Evolutionary conservation across 352 stramenopile species (phyloP), one percentile per base, ranked within the genome.

Genomic region (Globisporangium emineosum): DNA sequence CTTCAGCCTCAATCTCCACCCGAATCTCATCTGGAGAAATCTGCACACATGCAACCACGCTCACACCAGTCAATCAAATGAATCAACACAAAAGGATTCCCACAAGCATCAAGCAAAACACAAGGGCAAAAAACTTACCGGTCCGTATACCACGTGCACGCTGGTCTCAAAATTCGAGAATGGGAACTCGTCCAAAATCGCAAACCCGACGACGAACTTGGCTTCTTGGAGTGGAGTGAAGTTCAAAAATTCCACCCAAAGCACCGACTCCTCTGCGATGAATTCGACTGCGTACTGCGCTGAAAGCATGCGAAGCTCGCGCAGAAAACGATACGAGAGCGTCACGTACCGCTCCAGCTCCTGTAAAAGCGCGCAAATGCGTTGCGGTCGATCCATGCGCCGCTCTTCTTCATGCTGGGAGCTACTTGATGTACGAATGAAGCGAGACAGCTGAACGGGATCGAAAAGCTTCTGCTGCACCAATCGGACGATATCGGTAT

Each of bases 181-280:
- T 0, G 83, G 83, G 61, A 81, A 89, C 27, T 69, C 64, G 12
- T 75, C 66, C 23, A 76, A 58, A 9, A 90, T 65, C n/a, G 65
- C 73, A 47, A 88, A 83, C 0, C 83, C 83, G 4, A 92, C 71
- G 40, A 71, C 68, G 59, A 92, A 90, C 68, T 71, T 43, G 60
- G 51, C 8, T 57, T 51, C 43, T 52, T 25, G 50, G 10, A 70
- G 70, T 6, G 81, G 77, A 23, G 64, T 51, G 40, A 90, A 90
- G 54, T 83, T 82, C 30, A 88, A 57, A 52, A 93, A 91, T 52
- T 90, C 77, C 37, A 88, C 66, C 77, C 78, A 90, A 2, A 93
- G 65, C 30, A 72, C 70, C 30, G 69, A 73, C 19, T 75, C 60
- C 12, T 86, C 66, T 35, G 71, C 53, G 47, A 78, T 69, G 50